Base-by-base conservation (phyloP, 2,329 filamentous ascomycete genomes). In the Juglanconis oblonga region DNA sequence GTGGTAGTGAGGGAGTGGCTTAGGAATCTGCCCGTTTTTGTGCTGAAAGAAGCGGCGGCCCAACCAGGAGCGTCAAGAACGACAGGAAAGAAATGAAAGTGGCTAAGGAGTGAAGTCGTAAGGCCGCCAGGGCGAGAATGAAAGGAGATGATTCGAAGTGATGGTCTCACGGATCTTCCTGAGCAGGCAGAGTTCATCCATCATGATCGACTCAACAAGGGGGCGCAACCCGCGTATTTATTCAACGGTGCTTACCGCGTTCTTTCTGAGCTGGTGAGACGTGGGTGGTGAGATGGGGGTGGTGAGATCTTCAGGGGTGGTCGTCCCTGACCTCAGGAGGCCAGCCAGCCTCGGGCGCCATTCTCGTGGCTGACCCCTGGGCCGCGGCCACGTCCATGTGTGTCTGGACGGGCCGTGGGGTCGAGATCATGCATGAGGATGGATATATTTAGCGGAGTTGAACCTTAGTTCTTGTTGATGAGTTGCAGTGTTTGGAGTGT, bases 361-460 rank as follows among this genome's bases (percentile, higher is more conserved):
- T 42, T 14, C 38, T 42, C 38, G 4, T 11, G 38, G 11, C n/a
- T 13, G 38, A 38, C 38, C 38, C 38, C 38, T 42, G 38, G 38
- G 38, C 24, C 59, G 61, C 3, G 78, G 77, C 29, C 24, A 24
- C 24, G 24, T 24, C 24, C 24, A 24, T 24, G 24, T 24, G 24
- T 24, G 24, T 24, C 24, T 24, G 24, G 24, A 24, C 24, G 24
- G 24, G 24, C 24, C 24, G 24, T 24, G 24, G 24, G 24, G 24
- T 24, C 24, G 1, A 24, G 24, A 24, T 24, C 1, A 24, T 24
- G 24, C 24, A 24, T 24, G 24, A 24, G 24, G 24, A 24, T 24
- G 24, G 24, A 24, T 24, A 24, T 24, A 24, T 24, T 24, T 24
- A 24, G 24, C 24, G 24, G 24, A 24, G 24, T 24, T 24, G 24